Percentiles rank a stretch among this genome's conserved stretches.
These are phyloP conservation scores for Vitis hybrid DNA, from an alignment of 177 flowering plant species.

Conservation along the genomic window DNA sequence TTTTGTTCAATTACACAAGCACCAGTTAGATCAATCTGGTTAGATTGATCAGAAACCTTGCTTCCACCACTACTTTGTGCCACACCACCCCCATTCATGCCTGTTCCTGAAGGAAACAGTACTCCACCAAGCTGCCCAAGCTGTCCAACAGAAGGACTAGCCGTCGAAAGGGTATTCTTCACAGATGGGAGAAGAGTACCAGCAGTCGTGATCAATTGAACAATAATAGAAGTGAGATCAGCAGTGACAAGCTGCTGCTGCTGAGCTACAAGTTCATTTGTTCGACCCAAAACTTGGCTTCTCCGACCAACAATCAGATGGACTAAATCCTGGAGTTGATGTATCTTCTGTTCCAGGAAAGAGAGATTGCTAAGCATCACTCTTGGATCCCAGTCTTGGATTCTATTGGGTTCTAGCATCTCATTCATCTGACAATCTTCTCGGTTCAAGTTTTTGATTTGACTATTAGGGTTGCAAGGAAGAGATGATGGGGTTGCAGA, in stretches of 20 bases:
- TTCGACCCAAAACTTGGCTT: constrained; percentile 29
- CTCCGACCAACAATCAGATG: constrained; percentile 50
- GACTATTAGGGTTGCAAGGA: constrained; percentile 28
- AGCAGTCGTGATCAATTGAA: constrained; percentile 86
- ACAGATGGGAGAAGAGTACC: constrained; percentile 85
- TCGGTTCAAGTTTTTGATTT: constrained; percentile 23
- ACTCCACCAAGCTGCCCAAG: constrained; percentile 36
- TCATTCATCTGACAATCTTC: constrained; percentile 29
- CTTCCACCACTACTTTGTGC: constrained; percentile 24
- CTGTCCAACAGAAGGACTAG: constrained; percentile 33
- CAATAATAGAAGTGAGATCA: constrained; percentile 84
- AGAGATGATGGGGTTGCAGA: constrained; percentile 24
- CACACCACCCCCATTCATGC: constrained; percentile 13
- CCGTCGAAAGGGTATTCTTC: constrained; percentile 32
- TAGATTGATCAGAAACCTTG: constrained; percentile 32
- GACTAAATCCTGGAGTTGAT: constrained; percentile 81
- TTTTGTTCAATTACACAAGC: constrained; percentile 32
- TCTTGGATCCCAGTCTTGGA: constrained; percentile 70
- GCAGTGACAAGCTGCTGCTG: constrained; percentile 82
- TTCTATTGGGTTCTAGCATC: constrained; percentile 14
- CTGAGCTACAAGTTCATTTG: constrained; percentile 61
- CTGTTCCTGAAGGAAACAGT: constrained; percentile 24
- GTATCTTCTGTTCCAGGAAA: constrained; percentile 82
- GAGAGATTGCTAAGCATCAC: constrained; percentile 69
- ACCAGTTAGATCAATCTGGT: constrained; percentile 31